Evolutionary conservation across 2,329 filamentous ascomycete genomes (phyloP), one percentile per base, ranked within the genome.

Genomic region (Trichoderma hamatum): DNA sequence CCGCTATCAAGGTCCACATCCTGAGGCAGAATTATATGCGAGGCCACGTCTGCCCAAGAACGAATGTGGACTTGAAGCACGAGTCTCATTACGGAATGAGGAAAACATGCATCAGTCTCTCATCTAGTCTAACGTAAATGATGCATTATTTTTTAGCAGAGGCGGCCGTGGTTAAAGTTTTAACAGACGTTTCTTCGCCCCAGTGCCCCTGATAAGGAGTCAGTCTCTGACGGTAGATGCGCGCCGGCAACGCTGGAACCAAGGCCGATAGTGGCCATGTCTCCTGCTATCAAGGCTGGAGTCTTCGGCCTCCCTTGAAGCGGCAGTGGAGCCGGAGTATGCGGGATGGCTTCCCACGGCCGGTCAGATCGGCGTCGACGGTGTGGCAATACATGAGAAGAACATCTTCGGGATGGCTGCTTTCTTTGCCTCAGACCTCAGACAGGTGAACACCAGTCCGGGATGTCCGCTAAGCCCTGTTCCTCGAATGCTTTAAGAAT

Each of bases 331-430:
- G 68, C 61, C 68, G 68, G 61, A 69, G 56, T 60, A 55, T 32
- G 68, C 68, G 68, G 68, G 61, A 69, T 69, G 46, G 54, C 34
- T 65, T 54, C 39, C 32, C 56, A 68, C 61, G 55, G 61, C 68
- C 68, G 61, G 62, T 49, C 51, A 69, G 68, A 64, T 64, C 54
- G 62, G 43, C 61, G 61, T 55, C 54, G 39, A 68, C 65, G 56
- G 46, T 61, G 55, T 68, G 65, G 65, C 65, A 26, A 68, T 54
- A 39, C 58, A 24, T 54, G 32, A 61, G 16, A 52, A 52, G 32
- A 39, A 30, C 51, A 26, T 28, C 16, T 51, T 51, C 39, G 39
- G 39, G 26, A 36, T 67, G 52, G 54, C 24, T 26, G 39, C 52
- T 28, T 21, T 36, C 39, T 34, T 55, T 39, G 28, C 55, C 39